Conservation (phyloP, 208 protist genomes). For the Jaenimonas drosophilae region DNA sequence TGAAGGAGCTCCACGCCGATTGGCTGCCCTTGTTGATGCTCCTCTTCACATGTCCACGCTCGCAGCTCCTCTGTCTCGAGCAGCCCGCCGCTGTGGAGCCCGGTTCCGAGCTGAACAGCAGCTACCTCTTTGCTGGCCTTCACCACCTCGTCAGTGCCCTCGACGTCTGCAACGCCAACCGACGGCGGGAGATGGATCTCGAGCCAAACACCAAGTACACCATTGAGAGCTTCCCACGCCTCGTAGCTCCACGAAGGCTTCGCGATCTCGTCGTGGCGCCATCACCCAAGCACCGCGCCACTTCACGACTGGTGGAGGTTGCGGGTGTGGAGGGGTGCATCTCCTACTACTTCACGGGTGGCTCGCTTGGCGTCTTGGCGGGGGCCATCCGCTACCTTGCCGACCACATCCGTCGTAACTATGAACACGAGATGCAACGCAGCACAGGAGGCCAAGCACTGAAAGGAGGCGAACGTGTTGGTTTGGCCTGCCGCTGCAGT, state of each 20-base stretch:
- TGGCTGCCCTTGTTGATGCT: constrained; percentile 39
- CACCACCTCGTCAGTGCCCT: neutral
- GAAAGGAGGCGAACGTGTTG: neutral
- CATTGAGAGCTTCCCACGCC: neutral
- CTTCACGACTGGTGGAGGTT: constrained; percentile 8
- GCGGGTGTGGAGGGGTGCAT: constrained; percentile 18
- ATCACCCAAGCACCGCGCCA: neutral
- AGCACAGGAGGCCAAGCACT: neutral
- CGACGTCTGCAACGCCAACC: constrained; percentile 1
- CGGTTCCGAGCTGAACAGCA: neutral
- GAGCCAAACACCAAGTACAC: neutral
- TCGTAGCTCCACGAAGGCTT: neutral
- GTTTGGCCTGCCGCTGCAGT: neutral
- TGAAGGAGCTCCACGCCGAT: constrained; percentile 55
- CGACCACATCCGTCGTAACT: constrained; percentile 18
- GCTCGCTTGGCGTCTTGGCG: constrained; percentile 43
- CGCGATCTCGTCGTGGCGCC: neutral
- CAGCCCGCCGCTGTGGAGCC: neutral
- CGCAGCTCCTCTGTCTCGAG: constrained; percentile 17
- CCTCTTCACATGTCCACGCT: constrained; percentile 26
- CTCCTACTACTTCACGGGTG: constrained; percentile 39
- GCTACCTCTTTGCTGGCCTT: neutral
- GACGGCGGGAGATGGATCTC: neutral
- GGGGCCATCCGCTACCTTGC: constrained; percentile 35
- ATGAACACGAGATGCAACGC: constrained; percentile 11